Evolutionary conservation across 768 basidiomycete species (phyloP), one percentile per base, ranked within the genome.

Genomic region (Tricholoma sp.): DNA sequence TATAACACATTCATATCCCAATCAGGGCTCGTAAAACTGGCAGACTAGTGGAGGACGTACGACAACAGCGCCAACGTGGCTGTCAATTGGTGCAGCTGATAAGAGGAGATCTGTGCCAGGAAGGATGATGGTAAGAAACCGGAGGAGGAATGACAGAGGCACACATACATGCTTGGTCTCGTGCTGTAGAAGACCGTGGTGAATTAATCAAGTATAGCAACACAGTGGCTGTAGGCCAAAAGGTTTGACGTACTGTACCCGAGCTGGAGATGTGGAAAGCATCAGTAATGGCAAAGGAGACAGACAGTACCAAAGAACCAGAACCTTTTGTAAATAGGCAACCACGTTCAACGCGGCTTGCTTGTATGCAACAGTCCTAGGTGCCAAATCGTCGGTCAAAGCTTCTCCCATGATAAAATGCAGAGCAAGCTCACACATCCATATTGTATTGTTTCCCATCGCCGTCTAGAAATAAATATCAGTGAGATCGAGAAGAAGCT

Each of bases 361-460:
- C n/a, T n/a, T n/a, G n/a, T n/a, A n/a, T n/a, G n/a, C n/a, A n/a
- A n/a, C n/a, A n/a, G n/a, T n/a, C n/a, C n/a, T n/a, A n/a, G n/a
- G n/a, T n/a, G n/a, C n/a, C n/a, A n/a, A n/a, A n/a, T n/a, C n/a
- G n/a, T n/a, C n/a, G n/a, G n/a, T n/a, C n/a, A n/a, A n/a, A n/a
- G n/a, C n/a, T n/a, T n/a, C n/a, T n/a, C n/a, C n/a, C n/a, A n/a
- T n/a, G n/a, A 15, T 17, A 17, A 9, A 51, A 56, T n/a, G 6
- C 6, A 31, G 1, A 37, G n/a, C 6, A 24, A 3, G 61, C 81
- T 63, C 67, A 88, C 80, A 86, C 83, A 62, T 88, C 85, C 88
- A 90, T 90, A 64, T 83, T 77, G 69, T 88, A 86, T 67, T 89
- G 88, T 57, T 79, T 84, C 10, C 88, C 87, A 62, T 85, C 81